Percentiles rank a stretch among this genome's conserved stretches.
phyloP scores from a whole-genome alignment of 1,284 basidiomycete genomes.

The Trichosporon ovoides region DNA sequence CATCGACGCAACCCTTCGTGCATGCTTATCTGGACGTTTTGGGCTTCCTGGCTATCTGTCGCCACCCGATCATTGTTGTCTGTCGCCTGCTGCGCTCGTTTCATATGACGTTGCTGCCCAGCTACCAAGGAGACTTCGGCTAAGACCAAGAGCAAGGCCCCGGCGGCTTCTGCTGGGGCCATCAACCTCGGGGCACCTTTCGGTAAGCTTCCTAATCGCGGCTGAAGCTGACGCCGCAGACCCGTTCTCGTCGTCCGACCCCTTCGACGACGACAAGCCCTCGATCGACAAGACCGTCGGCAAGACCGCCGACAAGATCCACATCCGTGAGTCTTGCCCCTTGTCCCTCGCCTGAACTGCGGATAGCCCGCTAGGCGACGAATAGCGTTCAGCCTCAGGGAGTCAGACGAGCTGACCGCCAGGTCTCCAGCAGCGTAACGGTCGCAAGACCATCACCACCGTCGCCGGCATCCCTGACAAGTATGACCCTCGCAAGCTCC shows the following conservation, averaged over 20 bases:
- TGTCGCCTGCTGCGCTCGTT: constrained; percentile 1
- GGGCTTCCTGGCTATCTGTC: not conserved
- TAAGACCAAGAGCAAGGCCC: constrained; percentile 42
- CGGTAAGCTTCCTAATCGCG: constrained; percentile 30
- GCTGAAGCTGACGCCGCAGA: constrained; percentile 53
- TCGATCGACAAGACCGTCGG: constrained; percentile 69
- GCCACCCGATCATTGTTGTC: constrained; percentile 9
- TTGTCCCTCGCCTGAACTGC: not conserved
- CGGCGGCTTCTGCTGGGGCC: constrained; percentile 35
- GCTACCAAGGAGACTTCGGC: constrained; percentile 48
- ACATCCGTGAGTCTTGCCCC: constrained; percentile 64
- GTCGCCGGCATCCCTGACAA: constrained; percentile 93
- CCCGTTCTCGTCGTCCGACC: constrained; percentile 77
- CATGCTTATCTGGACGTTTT: not conserved
- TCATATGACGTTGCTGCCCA: constrained; percentile 11
- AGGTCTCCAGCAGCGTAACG: constrained; percentile 96
- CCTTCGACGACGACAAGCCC: constrained; percentile 54
- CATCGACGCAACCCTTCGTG: not conserved
- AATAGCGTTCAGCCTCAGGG: not conserved
- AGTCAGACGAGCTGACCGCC: constrained; percentile 7
- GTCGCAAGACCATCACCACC: constrained; percentile 97
- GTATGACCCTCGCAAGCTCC: constrained; percentile 95
- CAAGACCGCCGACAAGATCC: constrained; percentile 74
- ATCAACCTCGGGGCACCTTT: constrained; percentile 56
- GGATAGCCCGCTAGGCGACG: no score